Evolutionary conservation across 23 red algal genomes (phyloP), one percentile per base, ranked within the genome.

Genomic region (Chondrus crispus): DNA sequence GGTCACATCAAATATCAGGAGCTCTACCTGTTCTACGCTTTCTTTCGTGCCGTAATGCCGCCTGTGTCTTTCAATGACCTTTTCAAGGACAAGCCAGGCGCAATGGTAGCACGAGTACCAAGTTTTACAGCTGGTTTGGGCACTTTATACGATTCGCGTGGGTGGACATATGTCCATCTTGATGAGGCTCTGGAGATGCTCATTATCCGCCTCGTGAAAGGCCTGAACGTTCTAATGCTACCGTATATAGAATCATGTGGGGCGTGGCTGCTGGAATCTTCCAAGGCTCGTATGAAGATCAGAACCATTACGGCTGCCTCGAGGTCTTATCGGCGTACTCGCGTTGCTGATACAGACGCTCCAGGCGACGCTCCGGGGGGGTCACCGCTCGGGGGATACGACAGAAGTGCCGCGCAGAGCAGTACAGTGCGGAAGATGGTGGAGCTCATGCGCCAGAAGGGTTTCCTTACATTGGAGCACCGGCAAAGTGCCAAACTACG

Each of bases 1-100:
- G 74, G 46, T 5, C 74, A 80, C 24, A 35, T 80, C 9, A 80
- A 80, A 4, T 80, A 80, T 14, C 74, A 80, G 39, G 74, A 80
- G 5, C 30, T 80, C 3, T 80, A 80, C n/a, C 46, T 80, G 4
- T 80, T 80, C n/a, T 80, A 80, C 11, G 13, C 2, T 8, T 80
- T 80, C 40, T 80, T 80, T 50, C 42, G 74, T 1, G 51, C 44
- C 6, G 57, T 28, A 19, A 80, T 80, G 46, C 11, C 74, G 2
- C 3, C 46, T 1, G 39, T 80, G 3, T 3, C 24, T 3, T 80
- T 80, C 46, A 36, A 36, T 4, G 74, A 80, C 10, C 74, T 80
- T 4, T 80, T 19, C 74, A 16, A 16, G 16, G 26, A 50, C 46
- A 80, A 80, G 46, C 74, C 74, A 4, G 74, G 74, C 5, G 74